These are phyloP conservation scores for Cyathus striatus DNA, from an alignment of 768 basidiomycete species.

Conservation along the genomic window DNA sequence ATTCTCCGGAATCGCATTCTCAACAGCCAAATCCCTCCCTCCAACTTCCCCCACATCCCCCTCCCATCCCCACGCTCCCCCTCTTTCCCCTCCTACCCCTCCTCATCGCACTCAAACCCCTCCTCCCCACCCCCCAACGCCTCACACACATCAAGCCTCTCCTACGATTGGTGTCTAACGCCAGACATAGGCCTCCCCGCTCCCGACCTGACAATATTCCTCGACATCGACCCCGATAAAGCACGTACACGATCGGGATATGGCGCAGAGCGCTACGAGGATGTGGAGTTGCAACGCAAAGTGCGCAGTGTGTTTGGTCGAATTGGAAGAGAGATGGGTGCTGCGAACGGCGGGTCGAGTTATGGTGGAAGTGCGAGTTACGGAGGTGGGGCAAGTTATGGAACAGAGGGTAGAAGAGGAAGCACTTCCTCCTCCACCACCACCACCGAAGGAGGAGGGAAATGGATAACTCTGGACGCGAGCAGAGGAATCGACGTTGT, in stretches of 20 bases:
- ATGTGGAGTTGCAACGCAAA: conserved; percentile 62
- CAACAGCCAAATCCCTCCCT: conserved; percentile 41
- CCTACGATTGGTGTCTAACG: conserved; percentile 78
- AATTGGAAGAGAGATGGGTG: conserved; percentile 47
- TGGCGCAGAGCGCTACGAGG: conserved; percentile 86
- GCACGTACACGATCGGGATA: conserved; percentile 73
- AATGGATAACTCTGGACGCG: conserved; percentile 60
- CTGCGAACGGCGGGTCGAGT: no score
- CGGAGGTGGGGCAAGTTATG: no score
- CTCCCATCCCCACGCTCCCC: no score
- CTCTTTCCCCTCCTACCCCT: no score
- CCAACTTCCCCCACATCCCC: no score
- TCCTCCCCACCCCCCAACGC: no score
- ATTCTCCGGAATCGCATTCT: conserved; percentile 94
- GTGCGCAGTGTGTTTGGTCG: conserved; percentile 57
- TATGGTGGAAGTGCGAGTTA: no score
- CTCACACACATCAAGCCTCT: no score
- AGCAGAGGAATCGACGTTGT: conserved; percentile 45
- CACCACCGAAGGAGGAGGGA: conserved; percentile 6
- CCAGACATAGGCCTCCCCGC: conserved; percentile 87
- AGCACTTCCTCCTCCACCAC: no score
- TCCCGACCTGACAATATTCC: conserved; percentile 85
- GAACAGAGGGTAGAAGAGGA: conserved; percentile 7
- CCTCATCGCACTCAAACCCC: no score
- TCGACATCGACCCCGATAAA: conserved; percentile 70